Conservation (phyloP, 2,329 filamentous ascomycete genomes). For the Aspergillus jensenii region DNA sequence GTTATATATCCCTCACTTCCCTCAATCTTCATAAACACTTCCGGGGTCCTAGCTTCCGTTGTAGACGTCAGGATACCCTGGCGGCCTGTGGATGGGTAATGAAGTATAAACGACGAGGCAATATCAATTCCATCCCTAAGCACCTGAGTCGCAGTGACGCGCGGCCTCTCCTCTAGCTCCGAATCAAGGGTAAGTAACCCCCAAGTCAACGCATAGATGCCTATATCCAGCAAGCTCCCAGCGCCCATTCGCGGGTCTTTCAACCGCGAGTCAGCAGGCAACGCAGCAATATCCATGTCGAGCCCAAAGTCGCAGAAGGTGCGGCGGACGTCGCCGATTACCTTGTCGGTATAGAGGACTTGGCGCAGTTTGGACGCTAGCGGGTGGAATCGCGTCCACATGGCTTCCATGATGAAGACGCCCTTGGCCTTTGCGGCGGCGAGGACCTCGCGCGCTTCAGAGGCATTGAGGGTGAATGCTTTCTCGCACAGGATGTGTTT, state of each 20-base stretch:
- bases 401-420: slow-evolving; percentile 73
- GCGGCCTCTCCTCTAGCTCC: neutral
- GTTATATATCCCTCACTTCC: neutral
- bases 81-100: neutral
- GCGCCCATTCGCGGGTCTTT: slow-evolving; percentile 74
- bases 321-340: slow-evolving; percentile 52
- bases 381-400: slow-evolving; percentile 82
- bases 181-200: neutral
- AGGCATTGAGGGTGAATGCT: slow-evolving; percentile 73
- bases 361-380: slow-evolving; percentile 67
- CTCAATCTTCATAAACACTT: neutral
- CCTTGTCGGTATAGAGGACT: slow-evolving; percentile 46
- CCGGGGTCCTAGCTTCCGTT: neutral
- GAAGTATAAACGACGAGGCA: neutral
- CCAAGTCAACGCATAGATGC: slow-evolving; percentile 3
- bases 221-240: slow-evolving; percentile 67
- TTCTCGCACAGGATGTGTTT: slow-evolving; percentile 86
- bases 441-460: slow-evolving; percentile 66
- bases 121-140: neutral
- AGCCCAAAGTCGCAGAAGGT: slow-evolving; percentile 49
- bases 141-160: neutral
- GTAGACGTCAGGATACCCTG: neutral
- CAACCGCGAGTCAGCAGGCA: slow-evolving; percentile 52
- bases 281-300: slow-evolving; percentile 1
- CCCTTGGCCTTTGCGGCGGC: slow-evolving; percentile 67